Conservation (phyloP, 805 yeast species). For the Yarrowia bubula region DNA sequence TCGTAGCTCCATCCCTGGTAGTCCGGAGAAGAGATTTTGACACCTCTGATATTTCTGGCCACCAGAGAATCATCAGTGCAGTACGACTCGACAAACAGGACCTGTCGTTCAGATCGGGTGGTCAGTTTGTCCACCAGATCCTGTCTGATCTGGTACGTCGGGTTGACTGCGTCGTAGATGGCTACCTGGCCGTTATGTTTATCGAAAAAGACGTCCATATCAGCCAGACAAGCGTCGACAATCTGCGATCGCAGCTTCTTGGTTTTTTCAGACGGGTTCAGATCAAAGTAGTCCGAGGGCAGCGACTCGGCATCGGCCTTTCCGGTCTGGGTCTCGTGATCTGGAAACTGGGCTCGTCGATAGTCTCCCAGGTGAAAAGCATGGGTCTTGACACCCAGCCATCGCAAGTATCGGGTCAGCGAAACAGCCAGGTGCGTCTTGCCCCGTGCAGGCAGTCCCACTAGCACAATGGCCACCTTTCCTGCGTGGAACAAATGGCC, state of each 20-base stretch:
- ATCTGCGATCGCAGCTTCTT: conserved; percentile 55
- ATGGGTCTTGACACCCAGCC: conserved; percentile 94
- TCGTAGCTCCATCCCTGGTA: conserved; percentile 72
- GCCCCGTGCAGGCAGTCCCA: conserved; percentile 94
- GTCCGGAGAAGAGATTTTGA: conserved; percentile 77
- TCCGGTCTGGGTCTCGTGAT: conserved; percentile 28
- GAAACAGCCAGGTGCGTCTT: conserved; percentile 92
- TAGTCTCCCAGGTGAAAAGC: conserved; percentile 91
- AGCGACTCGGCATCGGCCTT: conserved; percentile 45
- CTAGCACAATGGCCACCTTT: conserved; percentile 79
- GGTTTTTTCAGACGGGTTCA: conserved; percentile 49
- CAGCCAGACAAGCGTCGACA: conserved; percentile 61
- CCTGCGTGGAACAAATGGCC: conserved; percentile 97
- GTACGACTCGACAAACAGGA: conserved; percentile 82
- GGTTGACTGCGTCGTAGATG: conserved; percentile 93
- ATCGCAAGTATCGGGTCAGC: conserved; percentile 83
- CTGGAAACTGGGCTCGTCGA: conserved; percentile 48
- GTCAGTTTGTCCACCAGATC: conserved; percentile 56
- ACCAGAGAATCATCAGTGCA: conserved; percentile 71
- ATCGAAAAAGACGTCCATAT: conserved; percentile 67
- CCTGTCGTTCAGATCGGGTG: conserved; percentile 59
- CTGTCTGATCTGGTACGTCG: conserved; percentile 63
- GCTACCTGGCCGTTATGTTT: conserved; percentile 89
- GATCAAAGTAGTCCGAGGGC: conserved; percentile 69
- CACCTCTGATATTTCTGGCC: conserved; percentile 75